Evolutionary conservation across 192 early-diverging fungal species (phyloP), one percentile per base, ranked within the genome.

Genomic region (Fimicolochytrium jonesii): DNA sequence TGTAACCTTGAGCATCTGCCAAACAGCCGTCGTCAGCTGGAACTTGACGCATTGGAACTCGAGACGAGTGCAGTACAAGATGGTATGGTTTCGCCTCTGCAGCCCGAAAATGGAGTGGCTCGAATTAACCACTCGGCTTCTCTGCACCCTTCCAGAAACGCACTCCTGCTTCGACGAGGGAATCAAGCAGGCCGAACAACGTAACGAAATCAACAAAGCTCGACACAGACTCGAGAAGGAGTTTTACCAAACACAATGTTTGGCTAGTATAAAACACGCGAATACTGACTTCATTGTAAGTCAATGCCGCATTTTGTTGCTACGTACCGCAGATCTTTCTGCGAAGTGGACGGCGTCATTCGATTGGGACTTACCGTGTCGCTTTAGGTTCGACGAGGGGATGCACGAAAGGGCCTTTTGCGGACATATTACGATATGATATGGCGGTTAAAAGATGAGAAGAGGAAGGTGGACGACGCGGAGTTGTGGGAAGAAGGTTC

Each of bases 151-250:
- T 6, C 26, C 26, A 62, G 60, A 48, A 15, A 42, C 62, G 5
- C 62, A 64, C 32, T 35, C 41, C 7, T 64, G 62, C 43, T 64
- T 55, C 33, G 62, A 13, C 11, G 62, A 64, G 26, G n/a, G 53
- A 20, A 42, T 41, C 17, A 30, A n/a, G 18, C 53, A 43, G 37
- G 30, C 28, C 32, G 35, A 44, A 15, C 36, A 43, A n/a, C 28
- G 30, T 15, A 17, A 46, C 10, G 17, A 28, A 6, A 42, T 55
- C 2, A 64, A 53, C 39, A 30, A 25, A 31, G 32, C n/a, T 32
- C 18, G 37, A n/a, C 22, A 55, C 30, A 33, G 62, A 7, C 26
- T 55, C 28, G 23, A 53, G 43, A 32, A 18, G 22, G 62, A 64
- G 28, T 41, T 22, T n/a, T 51, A 20, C 39, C 33, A 64, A 17